A percentile compares a stretch with the other conserved stretches of the same genome.
These are phyloP conservation scores for Dothideomycetes sp. DNA, from an alignment of 2,329 filamentous ascomycete genomes.

Conservation along the genomic window DNA sequence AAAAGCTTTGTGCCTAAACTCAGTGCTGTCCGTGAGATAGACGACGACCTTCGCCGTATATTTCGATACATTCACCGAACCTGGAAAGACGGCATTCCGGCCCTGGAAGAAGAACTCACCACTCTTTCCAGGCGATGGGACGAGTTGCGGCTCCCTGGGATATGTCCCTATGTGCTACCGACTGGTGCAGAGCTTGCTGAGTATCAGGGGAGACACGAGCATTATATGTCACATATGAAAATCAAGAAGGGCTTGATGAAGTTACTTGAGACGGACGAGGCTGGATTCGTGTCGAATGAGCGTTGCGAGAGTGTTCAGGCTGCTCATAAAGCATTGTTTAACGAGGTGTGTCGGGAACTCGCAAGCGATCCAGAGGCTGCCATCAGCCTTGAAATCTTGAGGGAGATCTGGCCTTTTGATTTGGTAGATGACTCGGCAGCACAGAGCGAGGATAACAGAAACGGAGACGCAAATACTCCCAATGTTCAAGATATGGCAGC, in stretches of 20 bases:
- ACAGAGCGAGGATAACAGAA: too few relatives aligned
- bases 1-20: slow-evolving; percentile 3
- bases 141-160: slow-evolving; percentile 1
- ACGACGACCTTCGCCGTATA: slow-evolving; percentile 5
- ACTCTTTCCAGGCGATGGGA: slow-evolving; percentile 5
- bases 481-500: too few relatives aligned
- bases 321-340: too few relatives aligned
- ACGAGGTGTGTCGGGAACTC: too few relatives aligned
- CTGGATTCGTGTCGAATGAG: too few relatives aligned
- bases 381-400: too few relatives aligned
- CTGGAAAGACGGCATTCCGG: slow-evolving; percentile 5
- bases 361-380: too few relatives aligned
- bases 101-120: slow-evolving; percentile 4
- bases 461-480: too few relatives aligned
- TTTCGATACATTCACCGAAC: slow-evolving; percentile 6
- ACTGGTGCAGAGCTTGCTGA: slow-evolving; percentile 2
- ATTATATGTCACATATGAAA: slow-evolving; percentile 2
- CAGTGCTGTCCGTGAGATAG: slow-evolving; percentile 1
- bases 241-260: slow-evolving; percentile 4
- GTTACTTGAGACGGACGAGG: slow-evolving; percentile 4
- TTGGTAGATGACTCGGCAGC: too few relatives aligned
- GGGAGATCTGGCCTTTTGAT: too few relatives aligned
- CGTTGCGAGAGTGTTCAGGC: too few relatives aligned
- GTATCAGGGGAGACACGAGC: slow-evolving; percentile 1
- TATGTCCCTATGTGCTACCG: slow-evolving; percentile 6